Evolutionary conservation across 345 rosid species (phyloP).

Genomic region (Syzygium aromaticum): DNA sequence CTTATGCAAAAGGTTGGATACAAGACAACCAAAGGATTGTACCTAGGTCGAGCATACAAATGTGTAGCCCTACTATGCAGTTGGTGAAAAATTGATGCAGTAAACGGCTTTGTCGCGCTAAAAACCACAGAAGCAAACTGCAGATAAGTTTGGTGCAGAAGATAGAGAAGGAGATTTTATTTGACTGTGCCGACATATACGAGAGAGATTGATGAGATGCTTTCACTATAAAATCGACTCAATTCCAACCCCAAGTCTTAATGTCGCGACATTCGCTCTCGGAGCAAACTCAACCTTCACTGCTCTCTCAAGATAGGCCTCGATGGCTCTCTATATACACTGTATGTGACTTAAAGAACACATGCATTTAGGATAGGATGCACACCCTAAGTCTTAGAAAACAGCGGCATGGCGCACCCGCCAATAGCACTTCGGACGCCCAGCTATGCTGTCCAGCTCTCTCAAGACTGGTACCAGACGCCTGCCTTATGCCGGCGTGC

Average conservation of each 20-base stretch:
- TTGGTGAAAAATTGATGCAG: neutral
- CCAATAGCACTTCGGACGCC: neutral
- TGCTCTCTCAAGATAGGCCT: neutral
- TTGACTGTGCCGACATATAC: neutral
- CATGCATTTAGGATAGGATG: neutral
- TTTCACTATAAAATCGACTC: neutral
- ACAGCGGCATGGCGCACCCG: neutral
- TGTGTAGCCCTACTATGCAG: neutral
- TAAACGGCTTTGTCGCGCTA: neutral
- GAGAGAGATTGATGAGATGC: neutral
- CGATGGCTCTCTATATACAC: neutral
- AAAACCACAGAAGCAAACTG: neutral
- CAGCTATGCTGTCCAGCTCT: neutral
- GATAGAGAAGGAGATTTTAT: neutral
- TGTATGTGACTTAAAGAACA: neutral
- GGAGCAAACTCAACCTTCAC: neutral
- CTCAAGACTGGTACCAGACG: neutral
- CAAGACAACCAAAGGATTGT: neutral
- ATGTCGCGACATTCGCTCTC: neutral
- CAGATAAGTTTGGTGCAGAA: neutral
- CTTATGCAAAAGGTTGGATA: neutral
- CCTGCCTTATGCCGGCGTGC: neutral
- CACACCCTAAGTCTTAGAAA: neutral
- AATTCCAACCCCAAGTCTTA: neutral
- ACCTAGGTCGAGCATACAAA: neutral